Evolutionary conservation across 2,329 filamentous ascomycete species (phyloP).

Genomic region (Cercospora sojina): DNA sequence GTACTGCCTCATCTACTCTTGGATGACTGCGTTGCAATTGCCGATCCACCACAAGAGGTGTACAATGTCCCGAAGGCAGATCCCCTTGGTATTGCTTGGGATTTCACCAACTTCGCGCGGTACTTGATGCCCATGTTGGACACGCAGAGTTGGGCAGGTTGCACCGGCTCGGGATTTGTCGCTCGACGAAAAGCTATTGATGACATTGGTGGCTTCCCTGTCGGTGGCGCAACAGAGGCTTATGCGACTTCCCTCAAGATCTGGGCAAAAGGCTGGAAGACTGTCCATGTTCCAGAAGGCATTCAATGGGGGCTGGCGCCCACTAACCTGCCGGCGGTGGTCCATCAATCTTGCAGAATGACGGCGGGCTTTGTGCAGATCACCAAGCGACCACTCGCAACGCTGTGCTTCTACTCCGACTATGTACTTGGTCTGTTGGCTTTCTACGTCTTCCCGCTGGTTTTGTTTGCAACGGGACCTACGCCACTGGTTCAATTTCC

Average conservation of each 20-base stretch:
- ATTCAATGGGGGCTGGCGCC: neutral
- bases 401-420: neutral
- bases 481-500: neutral
- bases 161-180: slow-evolving; percentile 6
- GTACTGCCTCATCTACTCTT: slow-evolving; percentile 57
- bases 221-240: neutral
- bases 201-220: slow-evolving; percentile 8
- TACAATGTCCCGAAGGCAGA: slow-evolving; percentile 11
- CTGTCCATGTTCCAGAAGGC: neutral
- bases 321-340: neutral
- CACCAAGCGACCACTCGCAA: neutral
- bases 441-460: neutral
- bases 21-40: slow-evolving; percentile 50
- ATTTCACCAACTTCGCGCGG: neutral
- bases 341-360: neutral
- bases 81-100: neutral
- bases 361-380: neutral
- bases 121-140: neutral
- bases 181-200: slow-evolving; percentile 11
- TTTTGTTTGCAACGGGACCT: neutral
- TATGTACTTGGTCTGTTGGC: neutral
- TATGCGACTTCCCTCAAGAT: neutral
- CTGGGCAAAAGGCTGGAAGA: neutral
- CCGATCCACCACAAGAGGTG: slow-evolving; percentile 1
- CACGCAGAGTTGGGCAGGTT: neutral